A percentile compares a stretch with the other conserved stretches of the same genome.
Evolutionary conservation across 208 protist species (phyloP).

Genomic region (Trypanosoma boissoni): DNA sequence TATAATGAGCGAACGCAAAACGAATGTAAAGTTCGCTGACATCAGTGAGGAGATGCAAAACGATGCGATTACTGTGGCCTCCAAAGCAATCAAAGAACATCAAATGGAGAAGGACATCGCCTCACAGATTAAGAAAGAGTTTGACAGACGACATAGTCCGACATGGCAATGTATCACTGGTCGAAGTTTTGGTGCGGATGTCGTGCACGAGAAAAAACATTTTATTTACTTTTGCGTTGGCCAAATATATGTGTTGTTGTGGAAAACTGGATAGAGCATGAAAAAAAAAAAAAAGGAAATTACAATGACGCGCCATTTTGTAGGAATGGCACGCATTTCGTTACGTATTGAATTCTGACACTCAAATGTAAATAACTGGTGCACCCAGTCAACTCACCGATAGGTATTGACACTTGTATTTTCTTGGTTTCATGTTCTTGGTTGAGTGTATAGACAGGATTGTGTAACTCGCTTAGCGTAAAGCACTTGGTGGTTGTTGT

Average conservation of each 20-base stretch:
- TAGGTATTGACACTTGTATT: too few species aligned
- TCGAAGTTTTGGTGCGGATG: conserved; percentile 99
- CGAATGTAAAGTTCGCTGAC: conserved; percentile 93
- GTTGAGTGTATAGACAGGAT: too few species aligned
- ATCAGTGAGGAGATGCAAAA: conserved; percentile 96
- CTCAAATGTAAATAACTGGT: too few species aligned
- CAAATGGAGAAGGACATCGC: conserved; percentile 99
- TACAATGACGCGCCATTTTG: background rate
- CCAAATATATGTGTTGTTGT: conserved; percentile 98
- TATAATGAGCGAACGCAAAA: conserved; percentile 79
- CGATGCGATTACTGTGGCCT: conserved; percentile 97
- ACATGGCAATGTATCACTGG: conserved; percentile 99
- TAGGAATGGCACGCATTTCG: too few species aligned
- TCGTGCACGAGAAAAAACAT: conserved; percentile 98
- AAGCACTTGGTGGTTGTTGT: too few species aligned
- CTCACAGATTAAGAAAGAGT: conserved; percentile 99
- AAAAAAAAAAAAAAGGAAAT: background rate
- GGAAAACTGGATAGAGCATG: conserved; percentile 71
- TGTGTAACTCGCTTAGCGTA: too few species aligned
- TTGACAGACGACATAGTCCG: conserved; percentile 98
- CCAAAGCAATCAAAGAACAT: conserved; percentile 98
- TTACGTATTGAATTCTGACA: too few species aligned
- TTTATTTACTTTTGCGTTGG: conserved; percentile 99
- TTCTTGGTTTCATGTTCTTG: too few species aligned
- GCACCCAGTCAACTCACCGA: too few species aligned